Evolutionary conservation across 2,329 filamentous ascomycete genomes (phyloP), one percentile per base, ranked within the genome.

Genomic region (Phaeophleospora eucalypticola): DNA sequence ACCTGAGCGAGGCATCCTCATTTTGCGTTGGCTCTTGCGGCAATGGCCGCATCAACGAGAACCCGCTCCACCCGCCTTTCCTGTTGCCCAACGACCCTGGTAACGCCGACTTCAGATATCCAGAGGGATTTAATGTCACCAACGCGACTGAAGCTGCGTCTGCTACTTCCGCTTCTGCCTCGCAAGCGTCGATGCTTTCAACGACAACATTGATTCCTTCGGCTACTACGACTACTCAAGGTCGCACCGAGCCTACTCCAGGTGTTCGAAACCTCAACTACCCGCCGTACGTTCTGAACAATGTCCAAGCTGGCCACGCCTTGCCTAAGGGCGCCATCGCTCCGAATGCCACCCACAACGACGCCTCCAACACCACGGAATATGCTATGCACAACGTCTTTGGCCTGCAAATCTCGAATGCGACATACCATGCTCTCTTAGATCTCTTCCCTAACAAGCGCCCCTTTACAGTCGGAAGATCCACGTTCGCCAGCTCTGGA

Each of bases 311-410:
- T 14, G 85, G 87, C 58, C 74, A 90, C 16, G 83, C 80, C 14
- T 81, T 83, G 2, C 81, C 87, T 58, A 84, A 80, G 43, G 45
- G n/a, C n/a, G 86, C 87, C 1, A 76, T 90, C 19, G 82, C 80
- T 49, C 86, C 87, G 0, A 89, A 93, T 58, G 84, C 87, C 0
- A 89, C 84, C 2, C 86, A 93, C 60, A 72, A 79, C 37, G 85
- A 87, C 56, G 87, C 86, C 3, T 73, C 80, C 1, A n/a, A n/a
- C n/a, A n/a, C n/a, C n/a, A 65, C 80, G 35, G 85, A 94, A 62
- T 95, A 95, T 61, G 87, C 94, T 62, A 80, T 87, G 18, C 89
- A 95, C 73, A 93, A 87, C 60, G 68, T 93, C 1, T 91, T 77
- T 59, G 87, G 87, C 0, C 77, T 86, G 58, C 81, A 84, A 63